Evolutionary conservation across 2,329 filamentous ascomycete species (phyloP), one percentile per base, ranked within the genome.

Genomic region (Curvularia spicifera): DNA sequence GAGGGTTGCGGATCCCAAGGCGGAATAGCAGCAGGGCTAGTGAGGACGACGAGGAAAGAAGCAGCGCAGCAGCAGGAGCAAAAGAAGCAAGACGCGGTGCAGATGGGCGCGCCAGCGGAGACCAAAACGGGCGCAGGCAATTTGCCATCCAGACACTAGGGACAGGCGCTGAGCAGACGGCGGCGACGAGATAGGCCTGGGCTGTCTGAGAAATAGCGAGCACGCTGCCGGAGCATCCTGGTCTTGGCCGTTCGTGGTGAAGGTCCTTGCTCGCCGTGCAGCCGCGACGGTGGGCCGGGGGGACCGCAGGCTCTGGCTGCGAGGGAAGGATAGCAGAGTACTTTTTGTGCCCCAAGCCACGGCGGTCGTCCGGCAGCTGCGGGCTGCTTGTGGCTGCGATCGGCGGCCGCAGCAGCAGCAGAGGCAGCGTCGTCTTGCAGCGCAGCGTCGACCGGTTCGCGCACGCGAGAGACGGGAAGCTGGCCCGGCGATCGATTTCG

Each of bases 161-260:
- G 13, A 49, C 10, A 49, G 47, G 33, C 37, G 46, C 28, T 49
- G 46, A 35, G 48, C 26, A 52, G 20, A 31, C 28, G 54, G 45
- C 18, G 18, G 18, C 18, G 49, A 18, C 54, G 15, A 46, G 31
- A 58, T 43, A 45, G 53, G 54, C 42, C 54, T 49, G 54, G 45
- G n/a, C 42, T 42, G 47, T 46, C 26, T 46, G 46, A 42, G 46
- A 54, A 59, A 59, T 59, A 59, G 57, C 49, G 54, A 59, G 48
- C 29, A 46, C 46, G 44, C 31, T 58, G 59, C 51, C 56, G 56
- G 55, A 43, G 20, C 50, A 59, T 61, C 51, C 59, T 61, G 56
- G 55, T 52, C 35, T 42, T 52, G 51, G 51, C 51, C 59, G 56
- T 56, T 61, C 48, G 56, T 49, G 35, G 45, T 45, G 29, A 35